Evolutionary conservation across 805 yeast genomes (phyloP).

Genomic region (Zygotorulaspora chibaensis): DNA sequence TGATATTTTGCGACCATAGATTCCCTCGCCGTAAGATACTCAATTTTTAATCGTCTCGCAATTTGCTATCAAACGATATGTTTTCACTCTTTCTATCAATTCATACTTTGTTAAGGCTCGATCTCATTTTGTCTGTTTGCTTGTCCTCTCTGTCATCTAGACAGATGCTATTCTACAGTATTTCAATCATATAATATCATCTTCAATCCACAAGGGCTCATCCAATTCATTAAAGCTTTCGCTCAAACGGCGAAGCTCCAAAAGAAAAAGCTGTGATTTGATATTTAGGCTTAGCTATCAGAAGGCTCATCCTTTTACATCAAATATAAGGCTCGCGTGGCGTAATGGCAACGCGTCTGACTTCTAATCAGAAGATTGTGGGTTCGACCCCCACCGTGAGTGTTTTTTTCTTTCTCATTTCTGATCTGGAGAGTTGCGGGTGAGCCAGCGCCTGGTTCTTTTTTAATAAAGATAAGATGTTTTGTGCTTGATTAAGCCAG

Average conservation of each 20-base stretch:
- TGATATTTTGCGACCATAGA: background rate
- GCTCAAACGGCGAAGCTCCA: too few relatives aligned
- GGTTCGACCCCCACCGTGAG: slow-evolving; percentile 56
- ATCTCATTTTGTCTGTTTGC: background rate
- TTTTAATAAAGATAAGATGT: too few relatives aligned
- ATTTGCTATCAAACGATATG: background rate
- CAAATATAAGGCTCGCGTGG: slow-evolving; percentile 42
- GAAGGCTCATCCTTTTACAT: background rate
- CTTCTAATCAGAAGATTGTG: slow-evolving; percentile 53
- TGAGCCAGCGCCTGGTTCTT: background rate
- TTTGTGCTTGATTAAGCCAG: too few relatives aligned
- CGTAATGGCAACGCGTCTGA: slow-evolving; percentile 57
- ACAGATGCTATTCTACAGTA: background rate
- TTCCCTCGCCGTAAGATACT: background rate
- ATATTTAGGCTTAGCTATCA: too few relatives aligned
- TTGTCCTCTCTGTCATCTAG: background rate
- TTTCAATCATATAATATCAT: too few relatives aligned
- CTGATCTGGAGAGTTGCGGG: too few relatives aligned
- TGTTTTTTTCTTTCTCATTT: slow-evolving; percentile 33
- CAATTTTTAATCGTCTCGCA: background rate
- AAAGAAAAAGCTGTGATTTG: too few relatives aligned
- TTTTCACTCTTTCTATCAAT: background rate
- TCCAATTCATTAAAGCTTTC: too few relatives aligned
- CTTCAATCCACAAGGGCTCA: too few relatives aligned
- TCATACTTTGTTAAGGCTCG: background rate